Evolutionary conservation across 257 asterid genomes (phyloP), one percentile per base, ranked within the genome.

Genomic region (Sherardia arvensis): DNA sequence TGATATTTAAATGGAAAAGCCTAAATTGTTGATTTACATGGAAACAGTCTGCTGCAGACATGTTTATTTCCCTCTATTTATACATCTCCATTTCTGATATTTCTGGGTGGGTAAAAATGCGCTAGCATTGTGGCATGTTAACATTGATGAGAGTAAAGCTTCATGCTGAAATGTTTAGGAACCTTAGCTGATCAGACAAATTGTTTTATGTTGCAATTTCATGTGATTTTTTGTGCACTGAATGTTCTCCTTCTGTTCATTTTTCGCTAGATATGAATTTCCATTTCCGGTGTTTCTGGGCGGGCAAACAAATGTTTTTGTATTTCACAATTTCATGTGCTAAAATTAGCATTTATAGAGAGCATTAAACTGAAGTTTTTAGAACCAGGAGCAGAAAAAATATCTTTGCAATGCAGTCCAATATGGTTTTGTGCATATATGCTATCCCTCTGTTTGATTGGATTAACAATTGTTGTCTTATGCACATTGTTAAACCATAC

Each of bases 371-470:
- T 23, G 21, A 59, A 26, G 4, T 25, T 34, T 60, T 60, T 49
- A 58, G 47, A 38, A 38, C 47, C 51, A 58, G 66, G 45, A 40
- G n/a, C 3, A 53, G 32, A 27, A 1, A 17, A 8, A 36, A 10
- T 66, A 6, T 55, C 12, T 43, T 43, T 20, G 7, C 30, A 23
- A 9, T 38, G 34, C 45, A 53, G 54, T 62, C 28, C 11, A n/a
- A 18, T 10, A 34, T 56, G 23, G 30, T 30, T 64, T 70, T 59
- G 26, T 64, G 36, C 26, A 32, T 64, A 8, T 9, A 66, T 43
- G 5, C 4, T 56, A 3, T 22, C 21, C 32, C 32, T 43, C 40
- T 7, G 14, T 34, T 6, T 64, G 32, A 62, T 43, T 40, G 27
- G 34, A 36, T 34, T 29, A 12, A 20, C 55, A 25, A 29, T 60